These are phyloP conservation scores for Ceratorhiza oryzae-sativae DNA, from an alignment of 1,284 basidiomycete genomes.

Conservation along the genomic window DNA sequence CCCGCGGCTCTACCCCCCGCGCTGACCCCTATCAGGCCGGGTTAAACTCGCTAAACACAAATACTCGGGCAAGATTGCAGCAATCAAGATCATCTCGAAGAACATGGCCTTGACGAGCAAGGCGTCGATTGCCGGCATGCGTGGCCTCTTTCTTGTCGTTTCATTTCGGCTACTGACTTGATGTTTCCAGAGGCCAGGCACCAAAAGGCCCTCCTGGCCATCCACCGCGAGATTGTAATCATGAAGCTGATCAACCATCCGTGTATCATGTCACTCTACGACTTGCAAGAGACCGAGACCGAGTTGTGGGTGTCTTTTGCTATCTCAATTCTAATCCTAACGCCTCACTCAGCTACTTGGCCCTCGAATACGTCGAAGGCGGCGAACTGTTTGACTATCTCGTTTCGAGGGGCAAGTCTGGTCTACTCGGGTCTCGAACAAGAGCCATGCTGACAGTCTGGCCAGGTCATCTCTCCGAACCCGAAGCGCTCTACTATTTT, in stretches of 20 bases:
- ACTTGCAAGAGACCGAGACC: constrained; percentile 94
- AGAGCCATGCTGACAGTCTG: constrained; percentile 52
- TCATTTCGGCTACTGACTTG: constrained; percentile 78
- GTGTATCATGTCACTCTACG: constrained; percentile 94
- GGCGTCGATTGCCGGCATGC: not conserved
- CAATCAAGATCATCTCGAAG: constrained; percentile 96
- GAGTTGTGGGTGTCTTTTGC: constrained; percentile 65
- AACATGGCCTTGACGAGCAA: constrained; percentile 56
- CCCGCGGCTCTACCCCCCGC: not conserved
- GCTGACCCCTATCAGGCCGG: constrained; percentile 57
- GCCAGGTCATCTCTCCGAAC: constrained; percentile 74
- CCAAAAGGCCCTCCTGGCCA: constrained; percentile 89
- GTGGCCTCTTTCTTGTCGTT: not conserved
- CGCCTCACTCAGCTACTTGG: constrained; percentile 66
- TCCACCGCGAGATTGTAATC: constrained; percentile 98
- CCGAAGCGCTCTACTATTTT: constrained; percentile 93
- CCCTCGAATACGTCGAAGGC: constrained; percentile 97
- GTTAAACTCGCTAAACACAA: constrained; percentile 95
- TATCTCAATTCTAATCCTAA: not conserved
- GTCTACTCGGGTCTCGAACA: not conserved
- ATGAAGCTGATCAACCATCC: constrained; percentile 99
- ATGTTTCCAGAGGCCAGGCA: constrained; percentile 75
- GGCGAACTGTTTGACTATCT: constrained; percentile 99
- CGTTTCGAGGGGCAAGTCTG: constrained; percentile 56
- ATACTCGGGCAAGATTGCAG: constrained; percentile 89